Base-by-base conservation (phyloP, 345 rosid species). In the Salix dunnii region DNA sequence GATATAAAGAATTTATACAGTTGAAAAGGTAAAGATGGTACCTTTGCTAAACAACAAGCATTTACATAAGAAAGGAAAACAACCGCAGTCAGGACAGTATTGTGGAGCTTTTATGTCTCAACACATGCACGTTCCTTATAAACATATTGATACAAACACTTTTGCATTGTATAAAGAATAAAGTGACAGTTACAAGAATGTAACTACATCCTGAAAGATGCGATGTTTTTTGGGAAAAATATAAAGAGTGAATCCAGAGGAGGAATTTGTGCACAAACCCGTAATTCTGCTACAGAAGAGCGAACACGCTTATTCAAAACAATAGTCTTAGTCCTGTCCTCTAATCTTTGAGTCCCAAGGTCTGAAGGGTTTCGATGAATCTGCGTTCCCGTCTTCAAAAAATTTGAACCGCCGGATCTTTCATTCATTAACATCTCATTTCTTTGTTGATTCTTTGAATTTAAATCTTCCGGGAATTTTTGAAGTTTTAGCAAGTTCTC, bases 261-360 rank as follows among this genome's bases (percentile, higher is more conserved):
- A 66, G 72, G 9, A 31, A 18, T 67, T 64, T 65, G 38, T 58
- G n/a, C 72, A 78, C 90, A 78, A 64, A 89, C 90, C 89, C 89
- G 86, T 62, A 77, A 68, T 67, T 89, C 90, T 27, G 92, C 84
- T 17, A 83, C 77, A 48, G 91, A 82, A 31, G 88, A 70, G 68
- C 89, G 89, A 74, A 83, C 84, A 35, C 91, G 81, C 86, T 86
- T 89, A 77, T 81, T 86, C 81, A 82, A 75, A 62, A 77, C 80
- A 80, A 72, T 73, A 84, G 73, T 86, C 87, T 86, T 88, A 66
- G 86, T 76, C 81, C 85, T 81, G 75, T 86, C 91, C 79, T 89
- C 89, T 58, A 82, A 74, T 79, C 88, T 86, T 75, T 80, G 89
- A 74, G 83, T 76, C 76, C 73, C 81, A 42, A 81, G 76, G 51